Conservation (phyloP, 2,329 filamentous ascomycete genomes). For the Colletotrichum graminicola region DNA sequence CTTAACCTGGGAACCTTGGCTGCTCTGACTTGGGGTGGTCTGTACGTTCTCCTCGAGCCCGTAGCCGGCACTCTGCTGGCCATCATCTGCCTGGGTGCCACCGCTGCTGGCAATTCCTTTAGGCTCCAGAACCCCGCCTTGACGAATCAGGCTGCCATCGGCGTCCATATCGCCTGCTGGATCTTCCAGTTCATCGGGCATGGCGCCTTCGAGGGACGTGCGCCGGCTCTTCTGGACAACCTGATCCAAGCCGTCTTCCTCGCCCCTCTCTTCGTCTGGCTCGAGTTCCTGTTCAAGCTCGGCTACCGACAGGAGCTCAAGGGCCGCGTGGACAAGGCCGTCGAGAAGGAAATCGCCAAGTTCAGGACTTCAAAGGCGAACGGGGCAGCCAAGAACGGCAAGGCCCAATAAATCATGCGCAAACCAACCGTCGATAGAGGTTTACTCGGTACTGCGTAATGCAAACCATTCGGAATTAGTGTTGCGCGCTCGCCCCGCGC, state of each 20-base stretch:
- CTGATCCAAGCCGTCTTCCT: slow-evolving; percentile 91
- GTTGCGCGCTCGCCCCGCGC: slow-evolving; percentile 13
- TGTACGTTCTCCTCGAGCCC: slow-evolving; percentile 94
- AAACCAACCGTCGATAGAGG: slow-evolving; percentile 17
- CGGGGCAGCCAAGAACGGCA: slow-evolving; percentile 58
- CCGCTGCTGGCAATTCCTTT: slow-evolving; percentile 82
- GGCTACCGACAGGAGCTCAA: slow-evolving; percentile 93
- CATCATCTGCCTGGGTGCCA: slow-evolving; percentile 79
- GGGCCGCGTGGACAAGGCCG: slow-evolving; percentile 80
- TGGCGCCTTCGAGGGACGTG: slow-evolving; percentile 86
- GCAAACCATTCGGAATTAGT: slow-evolving; percentile 6
- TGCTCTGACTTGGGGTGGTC: slow-evolving; percentile 76
- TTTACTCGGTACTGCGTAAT: slow-evolving; percentile 15
- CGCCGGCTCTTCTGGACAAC: slow-evolving; percentile 91
- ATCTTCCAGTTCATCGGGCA: slow-evolving; percentile 92
- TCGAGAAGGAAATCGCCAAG: slow-evolving; percentile 82
- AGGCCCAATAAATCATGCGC: slow-evolving; percentile 58
- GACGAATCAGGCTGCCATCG: slow-evolving; percentile 70
- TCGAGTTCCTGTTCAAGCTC: slow-evolving; percentile 89
- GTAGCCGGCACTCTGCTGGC: slow-evolving; percentile 86
- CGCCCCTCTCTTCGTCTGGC: slow-evolving; percentile 96
- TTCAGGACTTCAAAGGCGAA: slow-evolving; percentile 71
- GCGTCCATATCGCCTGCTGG: slow-evolving; percentile 82
- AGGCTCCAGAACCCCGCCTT: slow-evolving; percentile 66
- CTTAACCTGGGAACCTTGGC: slow-evolving; percentile 75